These are phyloP conservation scores for Brasilioporus rufonigricans DNA, from an alignment of 768 basidiomycete species.

Conservation along the genomic window DNA sequence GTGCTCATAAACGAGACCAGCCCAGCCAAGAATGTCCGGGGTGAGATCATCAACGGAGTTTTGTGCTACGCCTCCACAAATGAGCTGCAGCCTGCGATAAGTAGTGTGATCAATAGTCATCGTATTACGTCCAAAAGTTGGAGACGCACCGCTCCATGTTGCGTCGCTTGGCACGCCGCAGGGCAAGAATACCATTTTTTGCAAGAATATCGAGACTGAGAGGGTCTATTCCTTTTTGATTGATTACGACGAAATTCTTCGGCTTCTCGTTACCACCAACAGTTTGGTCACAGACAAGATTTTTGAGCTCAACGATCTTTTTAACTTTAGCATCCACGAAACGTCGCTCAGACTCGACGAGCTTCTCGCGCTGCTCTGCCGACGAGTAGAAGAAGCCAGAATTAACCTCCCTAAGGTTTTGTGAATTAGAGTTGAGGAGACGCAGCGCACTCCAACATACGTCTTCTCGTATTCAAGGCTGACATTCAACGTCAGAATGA, in stretches of 20 bases:
- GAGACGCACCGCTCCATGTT: constrained; percentile 90
- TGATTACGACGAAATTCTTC: constrained; percentile 92
- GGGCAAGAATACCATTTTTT: constrained; percentile 93
- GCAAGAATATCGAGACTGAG: constrained; percentile 93
- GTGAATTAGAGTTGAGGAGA: constrained; percentile 18
- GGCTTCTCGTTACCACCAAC: constrained; percentile 77
- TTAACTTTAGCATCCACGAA: constrained; percentile 93
- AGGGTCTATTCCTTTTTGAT: constrained; percentile 99
- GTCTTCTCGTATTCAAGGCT: constrained; percentile 99
- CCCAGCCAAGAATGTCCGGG: constrained; percentile 92
- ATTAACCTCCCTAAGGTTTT: constrained; percentile 83
- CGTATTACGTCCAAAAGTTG: constrained; percentile 28
- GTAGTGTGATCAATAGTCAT: constrained; percentile 12
- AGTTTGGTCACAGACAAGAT: constrained; percentile 91
- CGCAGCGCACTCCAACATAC: constrained; percentile 49
- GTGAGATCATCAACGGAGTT: constrained; percentile 97
- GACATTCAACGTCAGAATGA: constrained; percentile 92
- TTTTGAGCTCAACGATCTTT: constrained; percentile 97
- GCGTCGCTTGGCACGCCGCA: constrained; percentile 92
- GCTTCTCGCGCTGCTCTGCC: constrained; percentile 96
- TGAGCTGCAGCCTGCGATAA: constrained; percentile 73
- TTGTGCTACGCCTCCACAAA: constrained; percentile 93
- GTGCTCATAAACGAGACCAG: constrained; percentile 98
- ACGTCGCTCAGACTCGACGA: constrained; percentile 93
- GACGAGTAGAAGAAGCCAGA: constrained; percentile 99